Evolutionary conservation across 129 eudicot species (phyloP), one percentile per base, ranked within the genome.

Genomic region (Centaurea solstitialis): DNA sequence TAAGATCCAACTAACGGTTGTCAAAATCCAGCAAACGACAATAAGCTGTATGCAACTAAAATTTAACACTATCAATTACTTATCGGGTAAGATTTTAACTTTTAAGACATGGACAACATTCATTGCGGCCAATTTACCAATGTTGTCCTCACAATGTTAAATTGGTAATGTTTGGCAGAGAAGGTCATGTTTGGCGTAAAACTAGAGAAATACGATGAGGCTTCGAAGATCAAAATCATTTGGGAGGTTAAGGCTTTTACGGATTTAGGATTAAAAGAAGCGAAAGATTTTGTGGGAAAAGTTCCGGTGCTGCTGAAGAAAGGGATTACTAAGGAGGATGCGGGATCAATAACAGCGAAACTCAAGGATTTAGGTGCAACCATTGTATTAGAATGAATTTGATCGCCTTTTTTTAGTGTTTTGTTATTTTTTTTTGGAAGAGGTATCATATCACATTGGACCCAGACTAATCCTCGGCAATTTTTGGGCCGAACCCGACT

Each of bases 261-360:
- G 15, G 96, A 91, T 74, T 87, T 94, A 72, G 98, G 98, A 4
- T 81, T 94, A 68, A 94, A 94, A 82, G 98, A 94, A 75, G 97
- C 98, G 6, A 94, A 94, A 39, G 98, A 88, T 73, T 78, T 94
- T 85, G 98, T 94, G 39, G 98, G 92, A 85, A 94, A 94, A 79
- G 89, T 83, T 5, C 97, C 98, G 0, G 84, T 82, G 5, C 91
- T 92, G 33, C 87, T 94, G 72, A 94, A 90, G 90, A 92, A 87
- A 73, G 98, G 98, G 37, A 83, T 94, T 10, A 85, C 97, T 7
- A 92, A 94, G 61, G 97, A 90, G 10, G 98, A 94, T 11, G 98
- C 93, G 0, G 95, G 90, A 53, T 74, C 90, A 7, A 92, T 94
- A 38, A 72, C 86, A 43, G 92, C 82, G 45, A 94, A 94, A 85